Evolutionary conservation across 2,329 filamentous ascomycete species (phyloP).

Genomic region (Ophiosphaerella narmari): DNA sequence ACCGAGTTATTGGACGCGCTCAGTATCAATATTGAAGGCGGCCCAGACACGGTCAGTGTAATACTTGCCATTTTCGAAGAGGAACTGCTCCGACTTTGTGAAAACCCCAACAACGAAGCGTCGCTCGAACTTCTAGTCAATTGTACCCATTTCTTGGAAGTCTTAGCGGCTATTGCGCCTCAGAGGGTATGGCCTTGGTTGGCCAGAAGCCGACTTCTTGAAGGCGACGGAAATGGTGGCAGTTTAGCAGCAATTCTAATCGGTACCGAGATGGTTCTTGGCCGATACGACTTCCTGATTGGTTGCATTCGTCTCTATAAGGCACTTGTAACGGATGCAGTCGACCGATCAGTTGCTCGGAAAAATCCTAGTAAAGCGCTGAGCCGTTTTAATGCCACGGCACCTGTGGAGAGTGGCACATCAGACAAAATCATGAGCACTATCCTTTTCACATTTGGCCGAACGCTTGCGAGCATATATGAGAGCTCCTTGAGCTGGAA

Average conservation of each 20-base stretch:
- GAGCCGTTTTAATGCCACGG: constrained; percentile 53
- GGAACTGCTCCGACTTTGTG: constrained; percentile 56
- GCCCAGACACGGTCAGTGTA: constrained; percentile 76
- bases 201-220: constrained; percentile 77
- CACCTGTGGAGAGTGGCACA: constrained; percentile 67
- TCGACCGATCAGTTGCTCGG: constrained; percentile 69
- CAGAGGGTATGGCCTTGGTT: constrained; percentile 90
- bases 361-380: constrained; percentile 60
- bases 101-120: constrained; percentile 64
- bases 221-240: constrained; percentile 74
- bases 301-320: constrained; percentile 76
- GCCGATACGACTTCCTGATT: constrained; percentile 76
- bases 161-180: constrained; percentile 72
- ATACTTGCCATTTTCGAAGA: constrained; percentile 85
- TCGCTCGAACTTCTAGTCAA: constrained; percentile 70
- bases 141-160: constrained; percentile 79
- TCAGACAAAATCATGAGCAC: constrained; percentile 77
- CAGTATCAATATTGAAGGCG: constrained; percentile 53
- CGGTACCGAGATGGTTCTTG: constrained; percentile 77
- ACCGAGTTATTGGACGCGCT: constrained; percentile 36
- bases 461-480: constrained; percentile 78
- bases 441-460: constrained; percentile 73
- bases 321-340: constrained; percentile 74
- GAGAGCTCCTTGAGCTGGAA: constrained; percentile 87
- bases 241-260: constrained; percentile 78